Evolutionary conservation across 2,329 filamentous ascomycete genomes (phyloP).

Genomic region (Ceratocystis cacaofunesta): DNA sequence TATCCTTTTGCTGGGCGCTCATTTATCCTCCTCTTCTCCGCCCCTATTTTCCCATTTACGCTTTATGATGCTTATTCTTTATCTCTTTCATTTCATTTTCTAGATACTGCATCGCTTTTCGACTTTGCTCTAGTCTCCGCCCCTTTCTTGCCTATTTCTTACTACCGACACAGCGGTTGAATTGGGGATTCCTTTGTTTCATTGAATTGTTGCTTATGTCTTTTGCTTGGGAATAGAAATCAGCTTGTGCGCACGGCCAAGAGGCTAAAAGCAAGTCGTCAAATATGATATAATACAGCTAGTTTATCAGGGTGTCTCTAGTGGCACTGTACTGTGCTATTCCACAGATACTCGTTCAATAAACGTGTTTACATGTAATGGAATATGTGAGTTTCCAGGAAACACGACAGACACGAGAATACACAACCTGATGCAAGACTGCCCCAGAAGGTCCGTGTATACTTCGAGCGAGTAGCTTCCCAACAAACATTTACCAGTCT

Average conservation of each 20-base stretch:
- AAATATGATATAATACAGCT: neutral
- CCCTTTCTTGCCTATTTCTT: neutral
- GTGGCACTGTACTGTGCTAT: too few species aligned
- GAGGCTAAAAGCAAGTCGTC: neutral
- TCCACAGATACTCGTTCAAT: neutral
- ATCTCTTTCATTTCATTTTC: neutral
- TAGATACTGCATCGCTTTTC: neutral
- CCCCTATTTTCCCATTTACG: neutral
- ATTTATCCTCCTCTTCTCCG: neutral
- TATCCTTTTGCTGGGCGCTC: neutral
- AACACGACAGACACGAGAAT: neutral
- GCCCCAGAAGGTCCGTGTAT: neutral
- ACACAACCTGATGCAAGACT: neutral
- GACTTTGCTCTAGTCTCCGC: too few species aligned
- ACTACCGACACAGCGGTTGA: conserved; percentile 2
- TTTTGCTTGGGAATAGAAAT: neutral
- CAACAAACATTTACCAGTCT: neutral
- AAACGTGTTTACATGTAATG: neutral
- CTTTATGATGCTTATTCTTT: neutral
- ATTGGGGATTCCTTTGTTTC: neutral
- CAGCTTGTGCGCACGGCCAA: neutral
- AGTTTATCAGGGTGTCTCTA: neutral
- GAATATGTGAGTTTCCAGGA: neutral
- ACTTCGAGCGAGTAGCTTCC: neutral
- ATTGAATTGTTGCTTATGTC: neutral